Conservation (phyloP, 345 rosid genomes). For the Gossypium turneri region DNA sequence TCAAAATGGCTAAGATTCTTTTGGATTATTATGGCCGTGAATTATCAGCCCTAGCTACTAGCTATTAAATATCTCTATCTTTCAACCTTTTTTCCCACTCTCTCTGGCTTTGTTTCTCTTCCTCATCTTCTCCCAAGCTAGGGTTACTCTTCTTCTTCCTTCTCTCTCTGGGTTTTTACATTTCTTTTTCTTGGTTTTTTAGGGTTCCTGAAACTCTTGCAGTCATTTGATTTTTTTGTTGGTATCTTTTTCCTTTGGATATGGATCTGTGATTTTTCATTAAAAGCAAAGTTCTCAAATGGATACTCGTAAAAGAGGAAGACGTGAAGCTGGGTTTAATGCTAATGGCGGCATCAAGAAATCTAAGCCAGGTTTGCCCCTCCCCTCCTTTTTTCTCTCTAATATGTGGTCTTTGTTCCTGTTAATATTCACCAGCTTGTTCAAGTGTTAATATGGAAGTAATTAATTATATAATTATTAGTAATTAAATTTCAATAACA, state of each 20-base stretch:
- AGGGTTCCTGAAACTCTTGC: neutral
- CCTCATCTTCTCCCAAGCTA: neutral
- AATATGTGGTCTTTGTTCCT: neutral
- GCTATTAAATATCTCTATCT: neutral
- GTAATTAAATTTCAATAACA: neutral
- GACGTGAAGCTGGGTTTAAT: constrained; percentile 45
- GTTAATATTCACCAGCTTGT: neutral
- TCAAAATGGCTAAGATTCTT: too few species aligned
- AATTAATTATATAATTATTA: neutral
- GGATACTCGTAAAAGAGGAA: constrained; percentile 76
- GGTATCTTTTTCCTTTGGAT: constrained; percentile 15
- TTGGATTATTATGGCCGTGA: neutral
- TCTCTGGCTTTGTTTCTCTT: neutral
- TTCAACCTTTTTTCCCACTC: neutral
- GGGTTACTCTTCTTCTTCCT: neutral
- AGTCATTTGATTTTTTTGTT: neutral
- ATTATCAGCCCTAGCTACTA: neutral
- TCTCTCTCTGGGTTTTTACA: neutral
- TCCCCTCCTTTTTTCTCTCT: neutral
- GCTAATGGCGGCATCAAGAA: constrained; percentile 73
- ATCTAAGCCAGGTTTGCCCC: constrained; percentile 44
- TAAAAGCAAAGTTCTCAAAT: constrained; percentile 15
- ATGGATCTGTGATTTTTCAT: constrained; percentile 28
- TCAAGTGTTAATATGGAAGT: neutral
- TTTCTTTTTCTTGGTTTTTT: neutral